phyloP scores from a whole-genome alignment of 2,329 filamentous ascomycete species.

The Zarea fungicola region DNA sequence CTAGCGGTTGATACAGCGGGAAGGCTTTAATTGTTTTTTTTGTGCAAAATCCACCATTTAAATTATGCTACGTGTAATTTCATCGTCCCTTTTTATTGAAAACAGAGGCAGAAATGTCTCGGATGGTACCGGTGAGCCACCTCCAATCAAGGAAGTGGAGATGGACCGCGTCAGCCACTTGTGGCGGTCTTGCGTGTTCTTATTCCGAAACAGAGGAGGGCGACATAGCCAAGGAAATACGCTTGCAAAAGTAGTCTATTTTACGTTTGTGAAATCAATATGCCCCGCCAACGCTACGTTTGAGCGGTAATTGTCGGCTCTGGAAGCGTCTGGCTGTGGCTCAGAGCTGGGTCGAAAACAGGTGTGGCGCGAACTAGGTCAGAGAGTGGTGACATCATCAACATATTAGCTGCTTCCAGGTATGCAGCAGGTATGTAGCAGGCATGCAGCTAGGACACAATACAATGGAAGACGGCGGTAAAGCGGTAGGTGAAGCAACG shows the following conservation, averaged over 20 bases:
- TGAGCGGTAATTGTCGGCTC: slow-evolving; percentile 9
- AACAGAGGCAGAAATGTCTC: too few species aligned
- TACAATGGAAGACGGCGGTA: neutral
- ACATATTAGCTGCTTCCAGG: slow-evolving; percentile 16
- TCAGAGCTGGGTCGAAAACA: neutral
- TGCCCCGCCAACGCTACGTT: too few species aligned
- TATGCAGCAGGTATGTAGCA: too few species aligned
- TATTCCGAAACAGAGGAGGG: neutral
- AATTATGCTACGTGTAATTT: too few species aligned
- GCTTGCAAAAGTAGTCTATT: neutral
- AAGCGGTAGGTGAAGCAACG: neutral
- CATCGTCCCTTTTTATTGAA: too few species aligned
- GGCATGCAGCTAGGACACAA: neutral
- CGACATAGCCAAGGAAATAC: neutral
- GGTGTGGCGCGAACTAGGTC: neutral
- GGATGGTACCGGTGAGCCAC: slow-evolving; percentile 8
- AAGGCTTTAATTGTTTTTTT: too few species aligned
- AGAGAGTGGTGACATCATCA: slow-evolving; percentile 31
- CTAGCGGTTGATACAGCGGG: too few species aligned
- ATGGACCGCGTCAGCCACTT: slow-evolving; percentile 5
- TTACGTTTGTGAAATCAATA: neutral
- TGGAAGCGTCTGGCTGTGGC: neutral
- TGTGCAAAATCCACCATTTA: too few species aligned
- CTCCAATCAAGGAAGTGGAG: neutral
- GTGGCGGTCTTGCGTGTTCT: slow-evolving; percentile 4